Conservation (phyloP, 208 protist genomes). For the Giardia muris region DNA sequence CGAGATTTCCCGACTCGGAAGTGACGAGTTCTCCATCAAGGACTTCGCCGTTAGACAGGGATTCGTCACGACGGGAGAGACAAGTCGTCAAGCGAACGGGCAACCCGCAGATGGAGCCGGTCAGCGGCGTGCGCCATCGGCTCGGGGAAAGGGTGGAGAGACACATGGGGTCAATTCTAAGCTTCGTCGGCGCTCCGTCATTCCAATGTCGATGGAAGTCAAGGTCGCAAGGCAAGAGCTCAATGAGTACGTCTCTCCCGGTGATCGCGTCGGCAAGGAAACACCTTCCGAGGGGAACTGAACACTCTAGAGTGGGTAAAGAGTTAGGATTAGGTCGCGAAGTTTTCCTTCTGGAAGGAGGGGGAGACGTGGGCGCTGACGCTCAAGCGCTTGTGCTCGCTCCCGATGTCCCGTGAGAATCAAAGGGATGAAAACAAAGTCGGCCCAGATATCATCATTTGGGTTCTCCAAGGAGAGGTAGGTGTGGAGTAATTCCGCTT, state of each 20-base stretch:
- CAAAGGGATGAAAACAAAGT: neutral
- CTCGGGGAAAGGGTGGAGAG: neutral
- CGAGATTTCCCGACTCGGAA: neutral
- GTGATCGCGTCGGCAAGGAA: neutral
- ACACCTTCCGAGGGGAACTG: too few relatives aligned
- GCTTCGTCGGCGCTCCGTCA: neutral
- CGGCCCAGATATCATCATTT: slow-evolving; percentile 7
- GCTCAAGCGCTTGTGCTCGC: neutral
- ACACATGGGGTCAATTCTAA: too few relatives aligned
- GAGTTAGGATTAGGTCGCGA: neutral
- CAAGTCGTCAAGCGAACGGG: neutral
- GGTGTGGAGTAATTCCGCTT: too few relatives aligned
- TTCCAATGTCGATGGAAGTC: neutral
- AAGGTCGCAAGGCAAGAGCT: neutral
- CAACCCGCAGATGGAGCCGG: neutral
- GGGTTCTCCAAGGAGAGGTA: too few relatives aligned
- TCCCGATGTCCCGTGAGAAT: neutral
- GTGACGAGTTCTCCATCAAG: neutral
- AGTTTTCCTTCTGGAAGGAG: neutral
- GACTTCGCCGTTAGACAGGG: neutral
- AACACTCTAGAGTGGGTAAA: neutral
- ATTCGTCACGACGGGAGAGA: neutral
- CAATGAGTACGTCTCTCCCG: neutral
- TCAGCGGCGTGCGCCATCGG: neutral
- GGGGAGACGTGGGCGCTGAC: neutral